Evolutionary conservation across 306 rosid genomes (phyloP).

Genomic region (Abrus pulchellus): DNA sequence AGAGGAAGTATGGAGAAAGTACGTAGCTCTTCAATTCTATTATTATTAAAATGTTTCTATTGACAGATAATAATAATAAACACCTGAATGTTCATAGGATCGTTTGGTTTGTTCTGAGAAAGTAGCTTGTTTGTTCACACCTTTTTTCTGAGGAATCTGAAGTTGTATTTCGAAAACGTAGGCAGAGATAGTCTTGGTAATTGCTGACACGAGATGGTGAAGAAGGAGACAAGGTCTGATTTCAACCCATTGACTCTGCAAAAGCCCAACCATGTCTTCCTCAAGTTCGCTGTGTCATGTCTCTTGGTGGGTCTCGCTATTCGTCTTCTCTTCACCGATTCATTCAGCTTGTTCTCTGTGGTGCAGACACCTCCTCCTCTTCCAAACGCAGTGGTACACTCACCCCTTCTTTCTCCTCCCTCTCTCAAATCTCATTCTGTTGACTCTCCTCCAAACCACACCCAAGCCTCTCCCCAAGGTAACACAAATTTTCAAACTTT

Average conservation of each 20-base stretch:
- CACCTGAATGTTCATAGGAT: neutral
- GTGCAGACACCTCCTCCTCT: slow-evolving; percentile 26
- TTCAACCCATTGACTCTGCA: slow-evolving; percentile 13
- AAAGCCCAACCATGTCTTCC: slow-evolving; percentile 35
- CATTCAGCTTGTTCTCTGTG: slow-evolving; percentile 35
- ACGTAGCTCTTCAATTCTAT: neutral
- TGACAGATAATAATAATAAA: too few species aligned
- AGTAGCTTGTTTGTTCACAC: neutral
- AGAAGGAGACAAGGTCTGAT: slow-evolving; percentile 34
- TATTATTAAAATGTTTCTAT: neutral
- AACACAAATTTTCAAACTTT: neutral
- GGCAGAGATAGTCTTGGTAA: neutral
- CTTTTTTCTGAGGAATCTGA: neutral
- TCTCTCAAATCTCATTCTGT: slow-evolving; percentile 19
- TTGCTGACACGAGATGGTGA: slow-evolving; percentile 4
- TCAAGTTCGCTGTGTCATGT: slow-evolving; percentile 47
- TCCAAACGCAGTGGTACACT: neutral
- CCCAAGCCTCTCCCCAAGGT: slow-evolving; percentile 34
- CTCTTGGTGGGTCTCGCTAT: slow-evolving; percentile 48
- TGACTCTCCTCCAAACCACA: slow-evolving; percentile 38
- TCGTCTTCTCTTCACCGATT: slow-evolving; percentile 44
- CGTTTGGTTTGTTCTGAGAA: slow-evolving; percentile 12
- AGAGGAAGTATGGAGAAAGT: neutral
- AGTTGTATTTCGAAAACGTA: neutral
- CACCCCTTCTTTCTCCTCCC: slow-evolving; percentile 18